Evolutionary conservation across 2,329 filamentous ascomycete species (phyloP).

Genomic region (Colletotrichum navitas): DNA sequence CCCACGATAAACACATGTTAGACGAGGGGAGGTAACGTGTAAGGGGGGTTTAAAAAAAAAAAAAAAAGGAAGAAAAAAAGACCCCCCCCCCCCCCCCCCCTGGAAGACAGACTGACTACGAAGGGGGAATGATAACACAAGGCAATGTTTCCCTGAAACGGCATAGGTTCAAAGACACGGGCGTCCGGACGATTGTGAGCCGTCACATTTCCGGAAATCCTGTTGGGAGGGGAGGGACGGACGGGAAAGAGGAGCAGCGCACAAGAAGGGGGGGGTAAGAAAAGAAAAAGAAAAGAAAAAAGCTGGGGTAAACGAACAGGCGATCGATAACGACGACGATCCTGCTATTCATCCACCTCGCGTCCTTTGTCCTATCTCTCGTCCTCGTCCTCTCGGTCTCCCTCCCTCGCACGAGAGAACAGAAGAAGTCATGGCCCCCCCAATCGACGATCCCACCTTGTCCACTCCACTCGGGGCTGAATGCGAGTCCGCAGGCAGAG

Average conservation of each 20-base stretch:
- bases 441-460: not conserved
- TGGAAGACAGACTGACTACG: too few species aligned
- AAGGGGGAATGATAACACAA: not conserved
- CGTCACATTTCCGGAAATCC: slow-evolving; percentile 33
- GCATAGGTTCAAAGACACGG: slow-evolving; percentile 21
- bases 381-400: too few species aligned
- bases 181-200: slow-evolving; percentile 35
- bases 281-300: not conserved
- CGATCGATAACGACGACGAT: not conserved
- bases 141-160: slow-evolving; percentile 24
- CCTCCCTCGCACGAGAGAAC: too few species aligned
- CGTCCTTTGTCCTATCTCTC: not conserved
- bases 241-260: not conserved
- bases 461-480: not conserved
- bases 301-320: slow-evolving; percentile 24
- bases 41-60: not conserved
- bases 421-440: not conserved
- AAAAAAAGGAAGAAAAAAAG: not conserved
- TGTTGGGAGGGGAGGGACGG: not conserved
- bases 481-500: slow-evolving; percentile 4
- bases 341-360: not conserved
- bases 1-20: slow-evolving; percentile 33
- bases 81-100: too few species aligned
- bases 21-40: not conserved
- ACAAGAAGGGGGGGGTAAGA: not conserved